A percentile compares a stretch with the other conserved stretches of the same genome.
Evolutionary conservation across 768 basidiomycete genomes (phyloP).

Genomic region (Lyophyllum decastes): DNA sequence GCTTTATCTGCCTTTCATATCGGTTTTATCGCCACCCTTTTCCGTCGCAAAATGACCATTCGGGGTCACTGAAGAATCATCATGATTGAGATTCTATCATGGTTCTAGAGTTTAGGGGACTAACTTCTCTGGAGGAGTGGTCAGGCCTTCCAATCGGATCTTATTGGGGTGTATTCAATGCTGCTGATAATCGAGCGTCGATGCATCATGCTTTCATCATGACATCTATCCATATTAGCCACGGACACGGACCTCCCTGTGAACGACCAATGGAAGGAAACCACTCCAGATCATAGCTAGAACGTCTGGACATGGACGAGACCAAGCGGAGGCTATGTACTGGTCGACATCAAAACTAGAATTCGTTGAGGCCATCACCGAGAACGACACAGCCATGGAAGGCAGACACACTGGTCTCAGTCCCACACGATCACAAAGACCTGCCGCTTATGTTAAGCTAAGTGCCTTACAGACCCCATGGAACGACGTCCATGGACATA

Average conservation of each 20-base stretch:
- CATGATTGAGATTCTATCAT: background rate
- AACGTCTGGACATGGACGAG: background rate
- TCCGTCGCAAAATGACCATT: background rate
- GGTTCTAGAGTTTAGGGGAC: background rate
- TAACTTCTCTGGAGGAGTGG: too few relatives aligned
- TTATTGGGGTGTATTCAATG: background rate
- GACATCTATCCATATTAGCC: background rate
- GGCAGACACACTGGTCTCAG: too few relatives aligned
- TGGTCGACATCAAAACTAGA: background rate
- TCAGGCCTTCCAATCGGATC: background rate
- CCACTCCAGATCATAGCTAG: background rate
- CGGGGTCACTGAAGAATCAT: background rate
- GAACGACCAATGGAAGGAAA: background rate
- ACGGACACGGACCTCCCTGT: background rate
- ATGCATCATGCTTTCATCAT: background rate
- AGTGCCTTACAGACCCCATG: too few relatives aligned
- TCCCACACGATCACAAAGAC: too few relatives aligned
- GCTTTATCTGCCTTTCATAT: background rate
- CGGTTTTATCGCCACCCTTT: background rate
- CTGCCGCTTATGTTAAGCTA: too few relatives aligned
- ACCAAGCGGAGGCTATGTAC: background rate
- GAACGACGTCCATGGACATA: background rate
- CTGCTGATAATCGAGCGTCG: background rate
- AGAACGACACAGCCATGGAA: background rate
- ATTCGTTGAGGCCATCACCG: background rate